A percentile compares a stretch with the other conserved stretches of the same genome.
These are phyloP conservation scores for Scenedesmus sp. DNA, from an alignment of 163 green algal genomes.

Conservation along the genomic window DNA sequence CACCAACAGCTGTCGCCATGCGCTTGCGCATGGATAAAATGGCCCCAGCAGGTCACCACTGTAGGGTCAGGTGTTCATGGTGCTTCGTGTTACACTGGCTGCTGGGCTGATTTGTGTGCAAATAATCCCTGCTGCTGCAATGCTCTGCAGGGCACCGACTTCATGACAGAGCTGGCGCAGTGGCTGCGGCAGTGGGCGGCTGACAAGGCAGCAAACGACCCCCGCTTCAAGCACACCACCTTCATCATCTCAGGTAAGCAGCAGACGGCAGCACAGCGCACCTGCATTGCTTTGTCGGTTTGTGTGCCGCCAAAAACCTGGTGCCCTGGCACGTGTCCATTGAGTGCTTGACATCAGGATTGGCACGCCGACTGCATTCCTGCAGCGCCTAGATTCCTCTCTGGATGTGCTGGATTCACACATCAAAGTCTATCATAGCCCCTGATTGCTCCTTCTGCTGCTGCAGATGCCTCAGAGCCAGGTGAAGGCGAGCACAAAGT, in stretches of 20 bases:
- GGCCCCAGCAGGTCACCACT: not conserved
- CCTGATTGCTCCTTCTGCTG: not conserved
- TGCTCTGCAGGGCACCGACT: conserved; percentile 78
- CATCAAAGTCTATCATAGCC: not conserved
- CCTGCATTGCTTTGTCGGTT: not conserved
- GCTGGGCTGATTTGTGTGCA: too few relatives aligned
- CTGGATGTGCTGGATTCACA: not conserved
- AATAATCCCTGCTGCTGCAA: not conserved
- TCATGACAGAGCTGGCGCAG: conserved; percentile 82
- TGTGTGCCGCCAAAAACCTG: not conserved
- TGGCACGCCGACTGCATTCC: not conserved
- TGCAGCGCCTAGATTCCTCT: not conserved
- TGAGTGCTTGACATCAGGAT: not conserved
- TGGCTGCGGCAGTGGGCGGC: conserved; percentile 51
- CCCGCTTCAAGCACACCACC: conserved; percentile 33
- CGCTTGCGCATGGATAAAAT: not conserved
- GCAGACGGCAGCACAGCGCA: not conserved
- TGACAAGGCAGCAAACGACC: conserved; percentile 42
- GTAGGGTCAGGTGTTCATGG: not conserved
- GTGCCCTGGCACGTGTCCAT: not conserved
- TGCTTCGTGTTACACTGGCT: not conserved
- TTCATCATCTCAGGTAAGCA: conserved; percentile 26
- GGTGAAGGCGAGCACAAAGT: conserved; percentile 41
- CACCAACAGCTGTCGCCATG: too few relatives aligned
- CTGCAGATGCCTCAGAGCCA: not conserved